These are phyloP conservation scores for Colletotrichum sp. DNA, from an alignment of 2,329 filamentous ascomycete species.

Conservation along the genomic window DNA sequence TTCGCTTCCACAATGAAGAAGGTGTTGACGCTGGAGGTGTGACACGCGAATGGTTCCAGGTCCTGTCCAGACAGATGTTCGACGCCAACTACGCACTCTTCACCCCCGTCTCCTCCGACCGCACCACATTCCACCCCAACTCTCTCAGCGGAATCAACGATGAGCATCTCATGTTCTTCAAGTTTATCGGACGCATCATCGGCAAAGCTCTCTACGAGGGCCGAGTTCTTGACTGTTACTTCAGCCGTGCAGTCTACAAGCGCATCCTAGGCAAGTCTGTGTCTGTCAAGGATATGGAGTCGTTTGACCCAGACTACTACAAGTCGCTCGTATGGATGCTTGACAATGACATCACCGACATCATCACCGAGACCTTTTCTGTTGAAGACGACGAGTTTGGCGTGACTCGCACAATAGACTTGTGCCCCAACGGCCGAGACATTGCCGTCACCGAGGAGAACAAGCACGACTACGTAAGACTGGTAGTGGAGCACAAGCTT, in stretches of 20 bases:
- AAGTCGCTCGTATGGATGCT: constrained; percentile 99
- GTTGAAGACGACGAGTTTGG: constrained; percentile 95
- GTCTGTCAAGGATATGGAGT: constrained; percentile 99
- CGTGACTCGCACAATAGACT: constrained; percentile 83
- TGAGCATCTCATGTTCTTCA: constrained; percentile 97
- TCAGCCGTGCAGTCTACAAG: constrained; percentile 98
- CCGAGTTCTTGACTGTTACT: constrained; percentile 95
- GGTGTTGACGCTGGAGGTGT: constrained; percentile 98
- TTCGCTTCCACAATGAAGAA: constrained; percentile 96
- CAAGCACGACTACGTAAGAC: constrained; percentile 95
- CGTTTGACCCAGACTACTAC: constrained; percentile 97
- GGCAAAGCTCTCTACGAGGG: constrained; percentile 98
- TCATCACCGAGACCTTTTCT: constrained; percentile 95
- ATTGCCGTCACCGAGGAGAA: constrained; percentile 96
- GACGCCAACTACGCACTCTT: constrained; percentile 97
- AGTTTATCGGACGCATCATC: constrained; percentile 98
- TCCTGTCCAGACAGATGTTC: constrained; percentile 97
- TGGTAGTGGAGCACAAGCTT: constrained; percentile 93
- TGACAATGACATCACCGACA: constrained; percentile 97
- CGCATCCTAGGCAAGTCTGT: constrained; percentile 93
- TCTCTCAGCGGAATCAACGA: constrained; percentile 92
- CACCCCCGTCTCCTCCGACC: constrained; percentile 93
- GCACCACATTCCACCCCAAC: constrained; percentile 98
- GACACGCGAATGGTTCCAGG: constrained; percentile 98
- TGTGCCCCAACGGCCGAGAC: constrained; percentile 86